A percentile compares a stretch with the other conserved stretches of the same genome.
Conservation (phyloP, 139 green algal species). For the Tetradesmus lagerheimii region DNA sequence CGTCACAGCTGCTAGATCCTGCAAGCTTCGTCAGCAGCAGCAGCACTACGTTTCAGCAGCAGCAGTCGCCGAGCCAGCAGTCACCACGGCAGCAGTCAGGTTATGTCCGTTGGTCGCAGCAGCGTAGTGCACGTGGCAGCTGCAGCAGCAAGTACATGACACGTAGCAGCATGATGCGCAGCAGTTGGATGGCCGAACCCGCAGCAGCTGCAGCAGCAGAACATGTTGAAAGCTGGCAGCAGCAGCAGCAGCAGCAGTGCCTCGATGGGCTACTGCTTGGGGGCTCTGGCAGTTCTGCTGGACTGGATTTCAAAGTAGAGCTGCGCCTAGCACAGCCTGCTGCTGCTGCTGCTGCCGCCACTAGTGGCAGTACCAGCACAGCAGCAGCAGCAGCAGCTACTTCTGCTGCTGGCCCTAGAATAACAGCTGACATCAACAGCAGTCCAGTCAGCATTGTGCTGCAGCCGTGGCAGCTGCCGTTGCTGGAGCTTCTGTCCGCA, state of each 20-base stretch:
- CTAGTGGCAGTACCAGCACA: not conserved
- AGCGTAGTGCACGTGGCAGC: not conserved
- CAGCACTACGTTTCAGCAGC: slow-evolving; percentile 14
- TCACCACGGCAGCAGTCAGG: not conserved
- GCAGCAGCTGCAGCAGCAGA: not conserved
- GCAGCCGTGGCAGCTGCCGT: slow-evolving; percentile 56
- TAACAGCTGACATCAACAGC: slow-evolving; percentile 26
- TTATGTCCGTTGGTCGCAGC: not conserved
- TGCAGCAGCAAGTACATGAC: slow-evolving; percentile 15
- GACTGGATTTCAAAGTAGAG: slow-evolving; percentile 15
- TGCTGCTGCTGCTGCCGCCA: not conserved
- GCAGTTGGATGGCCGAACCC: not conserved
- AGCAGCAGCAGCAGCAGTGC: slow-evolving; percentile 4
- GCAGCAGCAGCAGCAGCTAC: slow-evolving; percentile 27
- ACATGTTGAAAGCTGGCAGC: not conserved
- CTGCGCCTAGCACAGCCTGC: slow-evolving; percentile 46
- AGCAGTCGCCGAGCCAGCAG: not conserved
- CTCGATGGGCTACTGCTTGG: slow-evolving; percentile 10
- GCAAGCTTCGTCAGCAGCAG: not conserved
- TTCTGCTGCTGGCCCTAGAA: not conserved
- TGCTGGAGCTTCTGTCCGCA: slow-evolving; percentile 25
- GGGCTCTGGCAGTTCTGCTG: not conserved
- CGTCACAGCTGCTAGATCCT: slow-evolving; percentile 18
- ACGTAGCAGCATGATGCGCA: slow-evolving; percentile 7
- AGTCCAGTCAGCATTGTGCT: slow-evolving; percentile 41